A percentile compares a stretch with the other conserved stretches of the same genome.
These are phyloP conservation scores for Xylariaceae sp. DNA, from an alignment of 2,329 filamentous ascomycete genomes.

Conservation along the genomic window DNA sequence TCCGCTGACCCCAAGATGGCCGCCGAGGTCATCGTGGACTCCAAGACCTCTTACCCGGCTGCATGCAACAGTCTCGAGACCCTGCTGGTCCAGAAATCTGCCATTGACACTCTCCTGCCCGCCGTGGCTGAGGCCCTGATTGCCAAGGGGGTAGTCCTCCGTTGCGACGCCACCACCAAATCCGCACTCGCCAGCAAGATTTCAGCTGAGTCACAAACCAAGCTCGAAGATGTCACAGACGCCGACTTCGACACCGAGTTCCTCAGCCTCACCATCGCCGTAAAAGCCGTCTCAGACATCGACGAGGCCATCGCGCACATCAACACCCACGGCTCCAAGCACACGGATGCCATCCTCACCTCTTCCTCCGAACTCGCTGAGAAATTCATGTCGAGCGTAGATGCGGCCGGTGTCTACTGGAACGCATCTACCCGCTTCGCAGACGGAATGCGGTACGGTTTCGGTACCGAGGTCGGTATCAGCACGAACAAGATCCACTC, in stretches of 20 bases:
- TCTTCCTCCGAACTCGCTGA: conserved; percentile 62
- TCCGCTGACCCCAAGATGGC: conserved; percentile 71
- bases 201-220: conserved; percentile 34
- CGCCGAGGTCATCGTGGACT: conserved; percentile 73
- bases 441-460: conserved; percentile 95
- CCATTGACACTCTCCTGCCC: conserved; percentile 63
- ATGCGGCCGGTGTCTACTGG: conserved; percentile 93
- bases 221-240: conserved; percentile 60
- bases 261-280: conserved; percentile 73
- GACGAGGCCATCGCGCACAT: conserved; percentile 79
- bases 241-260: conserved; percentile 86
- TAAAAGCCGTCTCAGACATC: conserved; percentile 69
- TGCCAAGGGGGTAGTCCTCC: conserved; percentile 71
- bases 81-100: conserved; percentile 72
- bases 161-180: conserved; percentile 69
- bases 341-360: conserved; percentile 90
- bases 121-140: conserved; percentile 67
- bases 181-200: conserved; percentile 51
- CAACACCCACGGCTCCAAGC: conserved; percentile 85
- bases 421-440: conserved; percentile 92
- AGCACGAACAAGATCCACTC: conserved; percentile 98
- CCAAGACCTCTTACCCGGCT: conserved; percentile 90
- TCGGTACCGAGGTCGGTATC: conserved; percentile 96
- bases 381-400: conserved; percentile 76
- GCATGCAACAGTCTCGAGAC: conserved; percentile 96